Evolutionary conservation across 2,329 filamentous ascomycete genomes (phyloP).

Genomic region (Colletotrichum aenigma): DNA sequence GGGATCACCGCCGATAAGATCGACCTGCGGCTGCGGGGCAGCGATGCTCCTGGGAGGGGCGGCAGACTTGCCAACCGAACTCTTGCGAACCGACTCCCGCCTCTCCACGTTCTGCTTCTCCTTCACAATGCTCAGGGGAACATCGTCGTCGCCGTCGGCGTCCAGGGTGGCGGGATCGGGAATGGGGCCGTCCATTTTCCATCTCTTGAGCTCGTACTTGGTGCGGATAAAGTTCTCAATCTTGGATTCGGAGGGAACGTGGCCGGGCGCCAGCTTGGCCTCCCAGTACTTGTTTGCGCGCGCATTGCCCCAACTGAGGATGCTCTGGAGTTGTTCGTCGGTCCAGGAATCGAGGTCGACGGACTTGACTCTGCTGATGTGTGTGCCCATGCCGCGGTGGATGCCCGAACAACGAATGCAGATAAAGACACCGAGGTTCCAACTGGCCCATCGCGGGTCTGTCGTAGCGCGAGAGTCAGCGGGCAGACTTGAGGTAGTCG

Average conservation of each 20-base stretch:
- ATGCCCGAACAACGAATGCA: conserved; percentile 99
- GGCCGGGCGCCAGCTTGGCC: conserved; percentile 86
- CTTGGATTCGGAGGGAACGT: conserved; percentile 94
- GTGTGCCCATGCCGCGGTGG: conserved; percentile 97
- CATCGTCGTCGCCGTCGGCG: conserved; percentile 84
- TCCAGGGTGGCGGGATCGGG: conserved; percentile 91
- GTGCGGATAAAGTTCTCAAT: conserved; percentile 99
- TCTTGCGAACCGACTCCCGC: conserved; percentile 65
- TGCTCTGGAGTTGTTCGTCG: conserved; percentile 93
- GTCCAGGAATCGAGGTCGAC: conserved; percentile 99
- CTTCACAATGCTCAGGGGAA: conserved; percentile 65
- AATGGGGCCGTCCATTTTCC: conserved; percentile 97
- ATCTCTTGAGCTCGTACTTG: conserved; percentile 98
- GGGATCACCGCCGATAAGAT: conserved; percentile 82
- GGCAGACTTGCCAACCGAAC: conserved; percentile 51
- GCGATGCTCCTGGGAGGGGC: conserved; percentile 28
- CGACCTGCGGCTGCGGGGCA: conserved; percentile 59
- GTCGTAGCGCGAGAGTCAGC: conserved; percentile 19
- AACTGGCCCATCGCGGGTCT: conserved; percentile 99
- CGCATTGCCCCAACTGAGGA: conserved; percentile 93
- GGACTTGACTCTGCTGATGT: conserved; percentile 97
- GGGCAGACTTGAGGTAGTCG: not conserved
- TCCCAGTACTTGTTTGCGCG: conserved; percentile 99
- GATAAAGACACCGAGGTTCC: conserved; percentile 96
- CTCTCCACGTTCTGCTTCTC: conserved; percentile 69